These are phyloP conservation scores for Oryza rufipogon DNA, from an alignment of 176 grass and related monocot species.

Conservation along the genomic window DNA sequence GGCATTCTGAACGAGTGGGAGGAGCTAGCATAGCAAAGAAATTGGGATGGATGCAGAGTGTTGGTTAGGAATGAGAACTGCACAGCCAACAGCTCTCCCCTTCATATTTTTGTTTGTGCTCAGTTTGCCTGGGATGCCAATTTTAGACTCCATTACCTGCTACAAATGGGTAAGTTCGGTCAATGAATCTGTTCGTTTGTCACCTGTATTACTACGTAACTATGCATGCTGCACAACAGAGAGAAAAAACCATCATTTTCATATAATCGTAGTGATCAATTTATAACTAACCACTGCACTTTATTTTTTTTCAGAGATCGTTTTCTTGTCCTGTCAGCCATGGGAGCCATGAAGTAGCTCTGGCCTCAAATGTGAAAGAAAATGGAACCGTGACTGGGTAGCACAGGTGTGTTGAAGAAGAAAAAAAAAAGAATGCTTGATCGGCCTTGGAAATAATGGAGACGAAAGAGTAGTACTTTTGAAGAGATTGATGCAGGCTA, in stretches of 20 bases:
- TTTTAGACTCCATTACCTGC: not conserved
- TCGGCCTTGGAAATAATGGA: not conserved
- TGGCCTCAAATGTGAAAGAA: no score
- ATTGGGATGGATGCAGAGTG: not conserved
- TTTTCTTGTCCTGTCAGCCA: no score
- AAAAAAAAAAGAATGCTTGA: not conserved
- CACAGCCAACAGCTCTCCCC: no score
- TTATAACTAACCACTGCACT: not conserved
- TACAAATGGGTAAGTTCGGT: not conserved
- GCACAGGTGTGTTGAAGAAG: not conserved
- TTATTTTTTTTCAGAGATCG: not conserved
- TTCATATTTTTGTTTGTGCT: not conserved
- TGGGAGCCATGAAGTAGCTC: not conserved
- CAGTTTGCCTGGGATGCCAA: not conserved
- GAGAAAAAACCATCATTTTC: no score
- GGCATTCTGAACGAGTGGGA: conserved; percentile 28
- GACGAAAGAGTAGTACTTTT: no score
- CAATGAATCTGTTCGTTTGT: not conserved
- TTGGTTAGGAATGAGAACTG: not conserved
- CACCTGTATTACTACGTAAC: not conserved
- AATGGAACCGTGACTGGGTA: no score
- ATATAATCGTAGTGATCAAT: no score
- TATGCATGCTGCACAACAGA: not conserved
- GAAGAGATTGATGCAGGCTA: no score
- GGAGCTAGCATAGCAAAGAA: no score